phyloP scores from a whole-genome alignment of 768 basidiomycete species.

The Cantharellus anzutake region DNA sequence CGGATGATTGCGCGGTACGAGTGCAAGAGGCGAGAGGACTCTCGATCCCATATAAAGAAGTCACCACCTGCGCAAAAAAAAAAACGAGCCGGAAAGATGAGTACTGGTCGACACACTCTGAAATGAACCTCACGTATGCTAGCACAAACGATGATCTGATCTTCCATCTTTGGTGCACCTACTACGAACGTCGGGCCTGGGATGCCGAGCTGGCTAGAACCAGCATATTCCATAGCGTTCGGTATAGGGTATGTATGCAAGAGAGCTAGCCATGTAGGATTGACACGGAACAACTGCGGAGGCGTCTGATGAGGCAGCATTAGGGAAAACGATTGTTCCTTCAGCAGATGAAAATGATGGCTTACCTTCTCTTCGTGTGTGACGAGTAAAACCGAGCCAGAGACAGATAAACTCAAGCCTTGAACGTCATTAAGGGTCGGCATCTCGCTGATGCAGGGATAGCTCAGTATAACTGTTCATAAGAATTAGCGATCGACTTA shows the following conservation, averaged over 20 bases:
- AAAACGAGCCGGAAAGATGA: neutral
- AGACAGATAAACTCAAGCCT: slow-evolving; percentile 43
- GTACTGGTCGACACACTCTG: neutral
- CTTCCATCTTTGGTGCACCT: slow-evolving; percentile 13
- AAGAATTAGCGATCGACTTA: neutral
- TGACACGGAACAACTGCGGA: slow-evolving; percentile 63
- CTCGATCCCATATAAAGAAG: slow-evolving; percentile 73
- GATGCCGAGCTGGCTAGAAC: slow-evolving; percentile 51
- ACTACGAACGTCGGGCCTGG: slow-evolving; percentile 26
- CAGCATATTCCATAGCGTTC: slow-evolving; percentile 51
- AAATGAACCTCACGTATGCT: neutral
- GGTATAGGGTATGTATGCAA: slow-evolving; percentile 65
- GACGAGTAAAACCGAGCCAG: slow-evolving; percentile 43
- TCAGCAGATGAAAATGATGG: slow-evolving; percentile 13
- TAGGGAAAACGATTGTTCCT: neutral
- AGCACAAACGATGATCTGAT: neutral
- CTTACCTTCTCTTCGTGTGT: slow-evolving; percentile 45
- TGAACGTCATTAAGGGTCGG: slow-evolving; percentile 57
- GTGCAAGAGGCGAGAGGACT: slow-evolving; percentile 48
- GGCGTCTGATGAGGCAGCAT: slow-evolving; percentile 18
- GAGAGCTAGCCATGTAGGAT: slow-evolving; percentile 20
- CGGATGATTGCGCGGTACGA: slow-evolving; percentile 42
- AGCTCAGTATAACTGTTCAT: neutral
- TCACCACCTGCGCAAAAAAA: slow-evolving; percentile 26
- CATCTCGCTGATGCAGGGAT: slow-evolving; percentile 23